Base-by-base conservation (phyloP, 2,329 filamentous ascomycete genomes). In the Colletotrichum theobromicola region DNA sequence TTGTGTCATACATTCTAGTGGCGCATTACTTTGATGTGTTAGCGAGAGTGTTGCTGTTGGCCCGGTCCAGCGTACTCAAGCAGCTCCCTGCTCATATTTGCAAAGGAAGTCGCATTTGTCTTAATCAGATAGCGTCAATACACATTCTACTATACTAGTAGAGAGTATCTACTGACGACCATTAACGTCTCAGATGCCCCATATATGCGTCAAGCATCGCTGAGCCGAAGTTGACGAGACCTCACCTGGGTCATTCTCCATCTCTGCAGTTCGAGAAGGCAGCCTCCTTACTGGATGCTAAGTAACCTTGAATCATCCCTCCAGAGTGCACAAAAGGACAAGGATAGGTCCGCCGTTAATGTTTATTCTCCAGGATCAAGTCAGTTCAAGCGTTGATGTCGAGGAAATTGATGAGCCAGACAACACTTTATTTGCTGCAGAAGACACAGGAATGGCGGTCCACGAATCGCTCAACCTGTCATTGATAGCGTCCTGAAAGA, bases 161-260 rank as follows among this genome's bases (percentile, higher is more conserved):
- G 18, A 21, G 42, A 46, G 3, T 46, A 21, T 13, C 3, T 21
- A 7, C 10, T 0, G 21, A 46, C 21, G 2, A 18, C 21, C n/a
- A 13, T 0, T 46, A n/a, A 13, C 21, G 10, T 46, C 42, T 21
- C 9, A 46, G 18, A 21, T n/a, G 42, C 42, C 42, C 21, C 21
- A 0, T 21, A 46, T n/a, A n/a, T 46, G 7, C n/a, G 5, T 13
- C 0, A 46, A 46, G 10, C 10, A 3, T 46, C 42, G 42, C 42
- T 5, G 18, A 21, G 18, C 18, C 10, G 42, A 13, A 13, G 42
- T 6, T 7, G 42, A 21, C 1, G 18, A 21, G 42, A 0, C 42
- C 18, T 46, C 12, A 21, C 18, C 42, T 46, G 5, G 42, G 42
- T 7, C 9, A 46, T 46, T 46, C 18, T 18, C 42, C 42, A 21